phyloP scores from a whole-genome alignment of 495 filamentous ascomycete genomes.

The Penicillium waksmanii region DNA sequence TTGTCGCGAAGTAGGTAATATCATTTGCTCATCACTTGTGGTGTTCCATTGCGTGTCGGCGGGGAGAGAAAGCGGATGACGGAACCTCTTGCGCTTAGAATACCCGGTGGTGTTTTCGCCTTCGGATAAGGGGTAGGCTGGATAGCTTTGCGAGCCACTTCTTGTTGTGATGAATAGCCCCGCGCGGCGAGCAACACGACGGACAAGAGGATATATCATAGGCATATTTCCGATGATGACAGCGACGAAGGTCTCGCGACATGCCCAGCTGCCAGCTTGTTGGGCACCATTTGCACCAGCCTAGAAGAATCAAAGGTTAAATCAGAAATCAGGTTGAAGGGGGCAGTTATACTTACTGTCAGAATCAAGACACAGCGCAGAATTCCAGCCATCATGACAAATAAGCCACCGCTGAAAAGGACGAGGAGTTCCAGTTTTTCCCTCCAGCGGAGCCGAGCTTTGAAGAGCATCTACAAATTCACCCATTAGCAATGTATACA shows the following conservation, averaged over 20 bases:
- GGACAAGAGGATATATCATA: slow-evolving; percentile 60
- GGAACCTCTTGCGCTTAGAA: slow-evolving; percentile 37
- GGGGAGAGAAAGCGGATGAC: slow-evolving; percentile 44
- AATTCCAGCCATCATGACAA: slow-evolving; percentile 63
- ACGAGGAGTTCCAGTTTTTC: slow-evolving; percentile 58
- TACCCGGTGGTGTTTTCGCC: slow-evolving; percentile 25
- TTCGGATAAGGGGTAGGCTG: slow-evolving; percentile 36
- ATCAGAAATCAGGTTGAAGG: not conserved
- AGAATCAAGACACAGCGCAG: slow-evolving; percentile 61
- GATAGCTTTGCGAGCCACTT: slow-evolving; percentile 22
- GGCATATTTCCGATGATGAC: slow-evolving; percentile 62
- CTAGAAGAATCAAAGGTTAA: slow-evolving; percentile 19
- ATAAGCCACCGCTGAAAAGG: slow-evolving; percentile 62
- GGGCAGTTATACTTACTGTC: slow-evolving; percentile 38
- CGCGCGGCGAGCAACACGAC: slow-evolving; percentile 38
- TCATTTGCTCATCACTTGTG: slow-evolving; percentile 47
- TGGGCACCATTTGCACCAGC: slow-evolving; percentile 51
- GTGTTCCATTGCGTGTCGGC: slow-evolving; percentile 43
- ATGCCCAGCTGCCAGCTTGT: slow-evolving; percentile 64
- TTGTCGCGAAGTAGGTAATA: slow-evolving; percentile 33
- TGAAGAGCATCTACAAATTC: slow-evolving; percentile 53
- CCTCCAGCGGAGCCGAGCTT: slow-evolving; percentile 50
- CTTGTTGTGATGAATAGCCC: slow-evolving; percentile 33
- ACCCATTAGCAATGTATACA: not conserved
- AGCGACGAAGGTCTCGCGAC: slow-evolving; percentile 65